These are phyloP conservation scores for Hydnum rufescens DNA, from an alignment of 768 basidiomycete species.

Conservation along the genomic window DNA sequence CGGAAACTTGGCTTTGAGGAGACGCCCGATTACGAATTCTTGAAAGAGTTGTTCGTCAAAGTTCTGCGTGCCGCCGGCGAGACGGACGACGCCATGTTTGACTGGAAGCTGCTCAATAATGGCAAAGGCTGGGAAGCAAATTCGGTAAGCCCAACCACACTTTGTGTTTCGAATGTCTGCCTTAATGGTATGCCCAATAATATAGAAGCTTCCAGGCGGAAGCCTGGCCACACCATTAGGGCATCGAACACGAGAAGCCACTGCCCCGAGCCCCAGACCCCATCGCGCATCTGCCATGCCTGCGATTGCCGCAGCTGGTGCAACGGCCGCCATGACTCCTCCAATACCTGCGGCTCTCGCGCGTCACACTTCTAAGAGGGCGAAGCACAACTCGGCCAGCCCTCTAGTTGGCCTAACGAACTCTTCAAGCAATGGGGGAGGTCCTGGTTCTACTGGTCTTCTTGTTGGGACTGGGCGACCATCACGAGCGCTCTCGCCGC, in stretches of 20 bases:
- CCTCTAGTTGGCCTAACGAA: background rate
- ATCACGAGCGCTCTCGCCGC: background rate
- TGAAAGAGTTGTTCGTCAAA: slow-evolving; percentile 84
- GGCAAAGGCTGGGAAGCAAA: slow-evolving; percentile 94
- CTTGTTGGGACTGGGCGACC: background rate
- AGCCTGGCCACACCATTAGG: slow-evolving; percentile 6
- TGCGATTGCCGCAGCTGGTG: background rate
- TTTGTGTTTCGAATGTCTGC: background rate
- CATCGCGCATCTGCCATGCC: slow-evolving; percentile 6
- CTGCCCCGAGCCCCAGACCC: slow-evolving; percentile 1
- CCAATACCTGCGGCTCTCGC: slow-evolving; percentile 14
- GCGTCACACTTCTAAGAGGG: slow-evolving; percentile 13
- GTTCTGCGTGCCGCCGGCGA: slow-evolving; percentile 76
- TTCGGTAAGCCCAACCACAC: slow-evolving; percentile 32
- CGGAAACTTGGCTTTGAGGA: slow-evolving; percentile 97
- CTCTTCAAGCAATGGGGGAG: background rate
- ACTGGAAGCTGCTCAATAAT: slow-evolving; percentile 89
- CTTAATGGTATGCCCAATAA: background rate
- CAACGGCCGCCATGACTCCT: slow-evolving; percentile 1
- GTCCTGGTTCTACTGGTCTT: background rate
- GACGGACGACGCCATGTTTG: slow-evolving; percentile 78
- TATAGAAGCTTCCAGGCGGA: background rate
- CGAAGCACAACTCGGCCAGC: slow-evolving; percentile 8
- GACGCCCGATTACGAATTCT: slow-evolving; percentile 92
- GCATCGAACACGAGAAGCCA: slow-evolving; percentile 11